Base-by-base conservation (phyloP, 371 early-diverging fungal genomes). In the Actinomortierella wolfii region DNA sequence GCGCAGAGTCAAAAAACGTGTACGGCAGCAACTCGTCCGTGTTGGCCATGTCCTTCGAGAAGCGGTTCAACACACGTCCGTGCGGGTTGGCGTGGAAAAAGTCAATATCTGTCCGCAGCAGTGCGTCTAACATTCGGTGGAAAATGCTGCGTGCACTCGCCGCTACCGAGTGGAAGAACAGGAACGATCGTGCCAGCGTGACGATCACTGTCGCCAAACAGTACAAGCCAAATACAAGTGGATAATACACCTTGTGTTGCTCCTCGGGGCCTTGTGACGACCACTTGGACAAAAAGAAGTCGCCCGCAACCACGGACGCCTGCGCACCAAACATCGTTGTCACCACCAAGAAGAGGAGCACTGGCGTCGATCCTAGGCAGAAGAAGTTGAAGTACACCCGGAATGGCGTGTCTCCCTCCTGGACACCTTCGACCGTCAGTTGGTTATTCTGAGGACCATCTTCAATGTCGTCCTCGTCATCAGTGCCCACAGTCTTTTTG, bases 41-140 rank as follows among this genome's bases (percentile, higher is more conserved):
- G 54, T 76, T 62, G 54, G 81, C 82, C 59, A 83, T 77, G 63
- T 91, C 91, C 71, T 86, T 86, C 18, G 81, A 79, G 63, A 89
- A 86, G 42, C 89, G 67, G 61, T 86, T 86, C 52, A 89, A 51
- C 24, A 89, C 80, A n/a, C 89, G 80, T 0, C 90, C 90, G 24
- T 86, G 66, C 13, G 88, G 88, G 54, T 83, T 87, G 56, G 68
- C 78, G 24, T 88, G 84, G 76, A 87, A 88, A 65, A 89, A 87
- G 20, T 67, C 60, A 48, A 71, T 57, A 9, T 66, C 54, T 17
- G 68, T 67, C 40, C 29, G 50, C 55, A 77, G 44, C 1, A 81
- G 60, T 0, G 79, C 57, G 20, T 74, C 62, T 11, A 76, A 62
- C 77, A 78, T 79, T 25, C 49, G 64, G n/a, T 44, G 43, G 60